A percentile compares a stretch with the other conserved stretches of the same genome.
phyloP scores from a whole-genome alignment of 257 asterid genomes.

The Nicotiana tabacum region DNA sequence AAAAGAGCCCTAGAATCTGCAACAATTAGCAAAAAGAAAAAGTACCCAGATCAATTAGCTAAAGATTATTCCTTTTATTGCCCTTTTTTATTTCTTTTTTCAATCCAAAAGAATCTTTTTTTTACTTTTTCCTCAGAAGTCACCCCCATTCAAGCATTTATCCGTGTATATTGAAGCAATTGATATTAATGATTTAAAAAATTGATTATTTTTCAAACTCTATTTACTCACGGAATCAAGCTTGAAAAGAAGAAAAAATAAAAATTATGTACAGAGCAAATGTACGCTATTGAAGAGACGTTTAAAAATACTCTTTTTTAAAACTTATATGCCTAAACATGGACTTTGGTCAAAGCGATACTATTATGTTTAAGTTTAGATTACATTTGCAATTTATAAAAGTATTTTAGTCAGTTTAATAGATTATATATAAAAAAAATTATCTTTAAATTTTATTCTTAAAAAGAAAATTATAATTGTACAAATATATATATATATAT shows the following conservation, averaged over 20 bases:
- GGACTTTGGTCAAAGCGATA: not conserved
- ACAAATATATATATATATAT: no score
- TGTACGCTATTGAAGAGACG: conserved; percentile 1
- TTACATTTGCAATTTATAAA: not conserved
- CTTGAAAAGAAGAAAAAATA: not conserved
- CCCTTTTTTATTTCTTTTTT: not conserved
- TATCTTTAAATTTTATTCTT: no score
- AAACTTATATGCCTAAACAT: not conserved
- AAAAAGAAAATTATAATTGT: no score
- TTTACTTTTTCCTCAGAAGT: conserved; percentile 3
- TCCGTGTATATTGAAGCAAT: not conserved
- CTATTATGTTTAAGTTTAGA: not conserved
- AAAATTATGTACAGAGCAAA: not conserved
- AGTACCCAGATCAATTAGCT: conserved; percentile 37
- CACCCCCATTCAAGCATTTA: conserved; percentile 12
- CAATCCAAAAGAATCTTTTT: conserved; percentile 24
- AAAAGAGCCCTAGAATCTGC: conserved; percentile 31
- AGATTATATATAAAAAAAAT: no score
- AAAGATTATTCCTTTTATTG: conserved; percentile 10
- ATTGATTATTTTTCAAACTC: not conserved
- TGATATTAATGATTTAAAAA: not conserved
- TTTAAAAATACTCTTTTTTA: not conserved
- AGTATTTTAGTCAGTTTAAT: not conserved
- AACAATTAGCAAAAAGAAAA: conserved; percentile 20
- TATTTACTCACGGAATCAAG: not conserved